These are phyloP conservation scores for Jimgerdemannia flammicorona DNA, from an alignment of 192 early-diverging fungal species.

Conservation along the genomic window DNA sequence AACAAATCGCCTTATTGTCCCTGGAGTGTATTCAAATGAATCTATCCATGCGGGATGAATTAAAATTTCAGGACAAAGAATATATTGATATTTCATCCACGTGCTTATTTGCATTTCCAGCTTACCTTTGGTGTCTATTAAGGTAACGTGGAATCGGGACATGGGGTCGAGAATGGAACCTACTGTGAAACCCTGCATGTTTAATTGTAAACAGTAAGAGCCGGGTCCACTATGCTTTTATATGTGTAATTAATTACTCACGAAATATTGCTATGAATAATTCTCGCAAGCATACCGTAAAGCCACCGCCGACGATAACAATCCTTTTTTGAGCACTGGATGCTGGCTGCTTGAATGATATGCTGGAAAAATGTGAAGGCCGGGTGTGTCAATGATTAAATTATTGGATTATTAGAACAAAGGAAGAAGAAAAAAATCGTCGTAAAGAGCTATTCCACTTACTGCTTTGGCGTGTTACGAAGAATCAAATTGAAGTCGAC, in stretches of 20 bases:
- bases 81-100: neutral
- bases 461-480: neutral
- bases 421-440: too few species aligned
- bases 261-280: too few species aligned
- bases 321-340: conserved; percentile 22
- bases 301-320: conserved; percentile 37
- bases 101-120: neutral
- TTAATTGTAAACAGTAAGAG: neutral
- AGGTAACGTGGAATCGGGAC: conserved; percentile 29
- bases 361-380: neutral
- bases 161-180: conserved; percentile 33
- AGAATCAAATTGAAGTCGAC: neutral
- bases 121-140: conserved; percentile 33
- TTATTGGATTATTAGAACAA: neutral
- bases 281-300: conserved; percentile 18
- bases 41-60: conserved; percentile 7
- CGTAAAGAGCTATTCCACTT: neutral
- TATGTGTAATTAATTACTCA: too few species aligned
- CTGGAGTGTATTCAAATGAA: conserved; percentile 36
- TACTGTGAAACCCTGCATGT: conserved; percentile 30
- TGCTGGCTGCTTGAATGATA: neutral
- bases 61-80: too few species aligned
- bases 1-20: conserved; percentile 23
- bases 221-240: too few species aligned
- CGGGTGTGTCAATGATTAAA: neutral